Base-by-base conservation (phyloP, 805 yeast species). In the Barnettozyma californica region DNA sequence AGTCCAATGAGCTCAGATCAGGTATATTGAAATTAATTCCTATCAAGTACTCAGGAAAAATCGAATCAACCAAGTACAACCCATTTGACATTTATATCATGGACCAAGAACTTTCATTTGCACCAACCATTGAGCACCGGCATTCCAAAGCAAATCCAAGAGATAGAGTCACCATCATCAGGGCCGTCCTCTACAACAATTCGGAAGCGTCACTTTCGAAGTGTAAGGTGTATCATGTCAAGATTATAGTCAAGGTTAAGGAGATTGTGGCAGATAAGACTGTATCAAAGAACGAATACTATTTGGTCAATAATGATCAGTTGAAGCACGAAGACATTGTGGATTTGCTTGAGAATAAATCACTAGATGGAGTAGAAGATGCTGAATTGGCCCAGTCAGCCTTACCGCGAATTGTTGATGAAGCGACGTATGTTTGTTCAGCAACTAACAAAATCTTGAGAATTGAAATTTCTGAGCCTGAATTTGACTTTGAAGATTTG, bases 381-480 rank as follows among this genome's bases (percentile, higher is more conserved):
- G 19, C 45, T 9, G 48, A 40, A 1, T n/a, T 23, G 1, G 23
- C 49, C 10, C 43, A 44, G 34, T 52, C 51, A 14, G 57, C 67
- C 0, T 36, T 68, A 14, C 77, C 79, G 1, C 53, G 58, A 11
- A 43, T 75, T 2, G 37, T 73, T 9, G 82, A 78, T 49, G 65
- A 74, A 18, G 78, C 77, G 2, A 73, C 71, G 11, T 78, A 64
- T 57, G 70, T 75, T 1, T 75, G 79, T 36, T 60, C 68, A 20
- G 66, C 67, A 26, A 72, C 81, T 0, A 71, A 74, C 34, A 73
- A 68, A 14, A 51, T 76, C n/a, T 42, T 85, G 16, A 63, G 84
- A 50, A 73, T 83, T 14, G 78, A 80, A 53, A 66, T 84, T 0
- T 76, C 72, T 41, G 63, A 67, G 14, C 75, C 78, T 1, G 82